Evolutionary conservation across 257 asterid species (phyloP).

Genomic region (Lycium ferocissimum): DNA sequence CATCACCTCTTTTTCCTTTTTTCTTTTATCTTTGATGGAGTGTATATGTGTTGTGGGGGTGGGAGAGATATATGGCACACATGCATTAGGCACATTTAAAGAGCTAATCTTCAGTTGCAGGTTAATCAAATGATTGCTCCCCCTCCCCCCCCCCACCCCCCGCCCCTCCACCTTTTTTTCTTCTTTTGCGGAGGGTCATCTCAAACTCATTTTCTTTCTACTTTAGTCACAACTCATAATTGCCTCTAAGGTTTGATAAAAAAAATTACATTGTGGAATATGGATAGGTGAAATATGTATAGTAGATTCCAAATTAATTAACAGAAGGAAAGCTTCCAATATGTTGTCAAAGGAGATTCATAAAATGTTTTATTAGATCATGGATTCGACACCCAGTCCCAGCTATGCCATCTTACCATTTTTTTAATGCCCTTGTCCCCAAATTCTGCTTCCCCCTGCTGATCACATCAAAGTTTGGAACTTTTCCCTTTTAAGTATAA

Average conservation of each 20-base stretch:
- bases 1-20: background rate
- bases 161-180: too few relatives aligned
- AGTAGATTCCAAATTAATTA: background rate
- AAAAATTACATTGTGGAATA: background rate
- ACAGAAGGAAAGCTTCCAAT: background rate
- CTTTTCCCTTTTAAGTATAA: background rate
- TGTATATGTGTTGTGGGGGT: background rate
- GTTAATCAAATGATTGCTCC: too few relatives aligned
- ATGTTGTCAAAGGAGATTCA: constrained; percentile 4
- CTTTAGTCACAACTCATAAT: too few relatives aligned
- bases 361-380: background rate
- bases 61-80: background rate
- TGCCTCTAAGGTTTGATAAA: background rate
- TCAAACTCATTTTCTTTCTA: too few relatives aligned
- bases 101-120: background rate
- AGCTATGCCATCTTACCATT: background rate
- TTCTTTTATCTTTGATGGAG: background rate
- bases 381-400: background rate
- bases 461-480: background rate
- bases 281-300: background rate
- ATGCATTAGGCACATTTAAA: background rate
- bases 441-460: too few relatives aligned
- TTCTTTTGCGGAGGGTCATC: too few relatives aligned
- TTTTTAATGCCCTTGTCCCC: background rate
- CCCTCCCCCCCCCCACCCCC: too few relatives aligned